These are phyloP conservation scores for Aspergillus arachidicola DNA, from an alignment of 2,329 filamentous ascomycete genomes.

Conservation along the genomic window DNA sequence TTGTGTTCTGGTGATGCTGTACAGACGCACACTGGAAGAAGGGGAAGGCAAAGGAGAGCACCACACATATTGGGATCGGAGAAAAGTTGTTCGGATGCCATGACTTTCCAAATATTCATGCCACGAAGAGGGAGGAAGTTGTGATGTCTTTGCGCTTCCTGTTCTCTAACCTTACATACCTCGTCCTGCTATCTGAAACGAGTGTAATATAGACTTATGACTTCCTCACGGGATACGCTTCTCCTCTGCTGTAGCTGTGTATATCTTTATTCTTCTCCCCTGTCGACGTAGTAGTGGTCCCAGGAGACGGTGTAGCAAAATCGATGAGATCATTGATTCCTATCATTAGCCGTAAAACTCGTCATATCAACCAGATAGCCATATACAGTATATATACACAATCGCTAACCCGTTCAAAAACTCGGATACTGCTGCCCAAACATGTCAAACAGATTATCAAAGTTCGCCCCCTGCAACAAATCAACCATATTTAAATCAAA, in stretches of 20 bases:
- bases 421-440: slow-evolving; percentile 36
- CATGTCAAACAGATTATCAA: slow-evolving; percentile 36
- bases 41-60: slow-evolving; percentile 2
- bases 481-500: slow-evolving; percentile 37
- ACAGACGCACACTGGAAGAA: slow-evolving; percentile 1
- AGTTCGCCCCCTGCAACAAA: slow-evolving; percentile 35
- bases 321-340: not conserved
- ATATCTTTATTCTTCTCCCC: not conserved
- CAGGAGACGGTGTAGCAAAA: not conserved
- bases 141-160: slow-evolving; percentile 26
- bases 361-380: not conserved
- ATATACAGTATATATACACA: not conserved
- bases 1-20: slow-evolving; percentile 8
- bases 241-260: not conserved
- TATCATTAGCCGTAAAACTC: not conserved
- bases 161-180: slow-evolving; percentile 19
- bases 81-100: slow-evolving; percentile 28
- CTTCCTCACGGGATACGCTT: slow-evolving; percentile 26
- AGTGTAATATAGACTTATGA: slow-evolving; percentile 36
- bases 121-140: slow-evolving; percentile 29
- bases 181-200: slow-evolving; percentile 24
- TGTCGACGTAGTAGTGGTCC: not conserved
- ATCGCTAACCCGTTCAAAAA: slow-evolving; percentile 19
- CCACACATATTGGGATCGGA: slow-evolving; percentile 20
- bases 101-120: slow-evolving; percentile 20